Conservation (phyloP, 2,329 filamentous ascomycete genomes). For the Lomentospora prolificans region DNA sequence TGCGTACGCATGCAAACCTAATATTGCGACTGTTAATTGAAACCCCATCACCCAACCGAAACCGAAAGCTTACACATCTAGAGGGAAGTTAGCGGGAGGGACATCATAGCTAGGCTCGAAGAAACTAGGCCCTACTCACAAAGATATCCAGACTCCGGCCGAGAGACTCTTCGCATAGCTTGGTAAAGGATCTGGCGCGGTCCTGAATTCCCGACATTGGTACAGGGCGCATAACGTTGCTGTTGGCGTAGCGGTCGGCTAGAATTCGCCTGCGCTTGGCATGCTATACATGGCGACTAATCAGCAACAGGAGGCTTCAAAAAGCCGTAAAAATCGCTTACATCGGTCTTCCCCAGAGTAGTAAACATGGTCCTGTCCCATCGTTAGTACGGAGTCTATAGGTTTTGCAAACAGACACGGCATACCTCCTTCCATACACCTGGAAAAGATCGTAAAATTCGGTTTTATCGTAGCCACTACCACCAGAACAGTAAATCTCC, state of each 20-base stretch:
- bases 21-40: not conserved
- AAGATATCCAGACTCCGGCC: slow-evolving; percentile 48
- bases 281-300: slow-evolving; percentile 29
- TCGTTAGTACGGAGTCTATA: not conserved
- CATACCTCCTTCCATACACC: slow-evolving; percentile 44
- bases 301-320: not conserved
- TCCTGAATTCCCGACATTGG: slow-evolving; percentile 48
- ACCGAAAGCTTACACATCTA: slow-evolving; percentile 11
- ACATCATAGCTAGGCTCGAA: not conserved
- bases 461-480: slow-evolving; percentile 56
- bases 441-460: slow-evolving; percentile 54
- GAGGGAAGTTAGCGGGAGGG: not conserved
- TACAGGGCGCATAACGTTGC: slow-evolving; percentile 48
- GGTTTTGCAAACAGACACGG: not conserved
- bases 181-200: slow-evolving; percentile 44
- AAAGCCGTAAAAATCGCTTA: slow-evolving; percentile 19
- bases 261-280: slow-evolving; percentile 52
- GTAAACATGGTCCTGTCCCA: slow-evolving; percentile 47
- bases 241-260: slow-evolving; percentile 59
- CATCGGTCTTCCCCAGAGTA: slow-evolving; percentile 42
- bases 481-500: slow-evolving; percentile 52
- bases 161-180: slow-evolving; percentile 36
- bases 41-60: slow-evolving; percentile 15
- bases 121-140: slow-evolving; percentile 27
- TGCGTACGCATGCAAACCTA: slow-evolving; percentile 53